These are phyloP conservation scores for Ophiostoma fasciatum DNA, from an alignment of 2,329 filamentous ascomycete species.

Conservation along the genomic window DNA sequence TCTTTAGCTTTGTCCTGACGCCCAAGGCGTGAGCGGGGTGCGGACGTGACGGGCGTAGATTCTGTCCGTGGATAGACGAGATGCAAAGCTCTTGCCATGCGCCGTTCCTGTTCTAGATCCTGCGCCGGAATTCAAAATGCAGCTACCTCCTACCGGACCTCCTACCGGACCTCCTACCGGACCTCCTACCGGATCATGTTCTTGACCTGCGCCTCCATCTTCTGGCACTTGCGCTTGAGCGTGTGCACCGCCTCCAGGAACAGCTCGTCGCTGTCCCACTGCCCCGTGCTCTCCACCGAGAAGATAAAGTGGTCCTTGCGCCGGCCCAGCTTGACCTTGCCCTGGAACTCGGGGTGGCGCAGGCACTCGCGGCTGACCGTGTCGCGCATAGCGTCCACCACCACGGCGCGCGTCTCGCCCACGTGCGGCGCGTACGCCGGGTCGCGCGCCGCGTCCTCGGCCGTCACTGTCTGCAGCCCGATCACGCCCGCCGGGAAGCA, in stretches of 20 bases:
- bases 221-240: conserved; percentile 70
- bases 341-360: conserved; percentile 83
- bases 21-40: conserved; percentile 21
- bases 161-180: too few species aligned
- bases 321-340: conserved; percentile 85
- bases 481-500: conserved; percentile 91
- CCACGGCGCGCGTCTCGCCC: conserved; percentile 77
- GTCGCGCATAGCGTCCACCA: conserved; percentile 78
- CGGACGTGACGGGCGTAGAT: too few species aligned
- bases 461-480: conserved; percentile 56
- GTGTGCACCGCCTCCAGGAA: conserved; percentile 81
- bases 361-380: conserved; percentile 89
- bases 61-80: too few species aligned
- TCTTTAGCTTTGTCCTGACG: conserved; percentile 40
- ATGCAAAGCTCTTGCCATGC: too few species aligned
- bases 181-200: conserved; percentile 44
- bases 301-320: conserved; percentile 96
- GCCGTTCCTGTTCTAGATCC: too few species aligned
- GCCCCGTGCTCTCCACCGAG: conserved; percentile 83
- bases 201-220: conserved; percentile 55
- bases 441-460: conserved; percentile 45
- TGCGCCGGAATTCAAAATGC: too few species aligned
- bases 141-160: too few species aligned
- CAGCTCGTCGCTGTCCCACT: conserved; percentile 85
- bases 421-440: conserved; percentile 58